These are phyloP conservation scores for Solanum piurae DNA, from an alignment of 257 asterid genomes.

Conservation along the genomic window DNA sequence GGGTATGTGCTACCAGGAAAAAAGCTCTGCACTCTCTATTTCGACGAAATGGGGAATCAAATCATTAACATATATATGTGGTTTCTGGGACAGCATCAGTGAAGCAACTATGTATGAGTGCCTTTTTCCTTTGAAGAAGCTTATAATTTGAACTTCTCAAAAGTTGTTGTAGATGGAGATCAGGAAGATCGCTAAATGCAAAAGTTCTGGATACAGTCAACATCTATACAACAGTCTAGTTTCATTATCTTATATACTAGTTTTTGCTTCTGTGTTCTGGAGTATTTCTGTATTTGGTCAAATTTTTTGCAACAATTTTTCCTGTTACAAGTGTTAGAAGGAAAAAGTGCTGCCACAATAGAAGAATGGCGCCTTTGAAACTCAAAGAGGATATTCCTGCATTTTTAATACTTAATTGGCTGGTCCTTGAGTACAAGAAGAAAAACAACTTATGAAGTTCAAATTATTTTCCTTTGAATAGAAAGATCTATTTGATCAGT, in stretches of 20 bases:
- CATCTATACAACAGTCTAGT: not conserved
- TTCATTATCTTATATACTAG: not conserved
- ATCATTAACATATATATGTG: not conserved
- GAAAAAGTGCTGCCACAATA: not conserved
- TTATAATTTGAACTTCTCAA: not conserved
- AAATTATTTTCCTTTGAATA: not conserved
- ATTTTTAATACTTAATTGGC: not conserved
- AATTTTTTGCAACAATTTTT: not conserved
- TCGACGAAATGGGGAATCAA: not conserved
- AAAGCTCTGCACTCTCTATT: slow-evolving; percentile 9
- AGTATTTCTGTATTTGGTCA: not conserved
- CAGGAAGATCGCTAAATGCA: not conserved
- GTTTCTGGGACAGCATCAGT: not conserved
- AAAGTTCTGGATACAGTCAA: not conserved
- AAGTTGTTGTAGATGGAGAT: not conserved
- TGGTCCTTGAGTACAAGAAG: not conserved
- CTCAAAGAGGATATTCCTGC: not conserved
- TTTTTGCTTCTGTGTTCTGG: not conserved
- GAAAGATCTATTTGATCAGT: not conserved
- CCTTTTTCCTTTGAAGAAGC: not conserved
- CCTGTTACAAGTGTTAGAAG: not conserved
- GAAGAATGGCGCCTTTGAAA: not conserved
- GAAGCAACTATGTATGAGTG: not conserved
- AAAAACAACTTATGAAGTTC: not conserved
- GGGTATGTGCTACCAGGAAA: slow-evolving; percentile 73